Evolutionary conservation across 2,329 filamentous ascomycete species (phyloP).

Genomic region (Ampelomyces quisqualis): DNA sequence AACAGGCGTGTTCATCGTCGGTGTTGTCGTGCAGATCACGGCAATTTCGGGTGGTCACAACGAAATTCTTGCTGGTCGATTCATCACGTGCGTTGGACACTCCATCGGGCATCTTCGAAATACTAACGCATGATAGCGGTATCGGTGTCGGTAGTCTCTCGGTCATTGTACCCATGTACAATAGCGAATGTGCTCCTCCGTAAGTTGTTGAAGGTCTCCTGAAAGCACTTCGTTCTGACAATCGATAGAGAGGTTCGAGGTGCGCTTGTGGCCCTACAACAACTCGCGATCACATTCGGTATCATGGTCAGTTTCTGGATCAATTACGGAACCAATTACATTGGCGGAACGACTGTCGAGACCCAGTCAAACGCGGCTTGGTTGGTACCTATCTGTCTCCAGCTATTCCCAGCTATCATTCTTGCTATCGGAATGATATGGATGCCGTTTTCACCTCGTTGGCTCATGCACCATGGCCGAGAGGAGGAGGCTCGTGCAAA

Average conservation of each 20-base stretch:
- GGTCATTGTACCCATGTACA: conserved; percentile 63
- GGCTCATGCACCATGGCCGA: conserved; percentile 69
- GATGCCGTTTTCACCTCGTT: conserved; percentile 78
- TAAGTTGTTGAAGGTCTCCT: conserved; percentile 7
- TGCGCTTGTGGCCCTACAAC: conserved; percentile 64
- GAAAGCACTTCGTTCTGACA: conserved; percentile 40
- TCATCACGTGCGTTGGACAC: conserved; percentile 56
- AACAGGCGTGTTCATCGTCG: conserved; percentile 66
- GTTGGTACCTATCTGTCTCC: conserved; percentile 71
- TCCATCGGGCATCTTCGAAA: background rate
- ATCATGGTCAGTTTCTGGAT: conserved; percentile 39
- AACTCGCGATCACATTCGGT: conserved; percentile 60
- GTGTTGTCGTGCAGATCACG: conserved; percentile 67
- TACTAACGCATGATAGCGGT: conserved; percentile 38
- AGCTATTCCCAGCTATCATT: conserved; percentile 66
- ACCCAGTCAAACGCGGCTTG: conserved; percentile 68
- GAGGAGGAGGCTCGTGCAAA: conserved; percentile 66
- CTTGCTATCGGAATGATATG: conserved; percentile 72
- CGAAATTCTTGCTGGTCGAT: conserved; percentile 68
- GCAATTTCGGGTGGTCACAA: conserved; percentile 59
- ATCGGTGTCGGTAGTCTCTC: conserved; percentile 69
- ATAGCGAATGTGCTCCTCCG: conserved; percentile 53
- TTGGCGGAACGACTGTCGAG: conserved; percentile 57
- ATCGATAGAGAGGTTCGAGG: conserved; percentile 60
- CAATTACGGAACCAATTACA: conserved; percentile 46